Base-by-base conservation (phyloP, 73 alveolate species). In the Paramecium octaurelia region DNA sequence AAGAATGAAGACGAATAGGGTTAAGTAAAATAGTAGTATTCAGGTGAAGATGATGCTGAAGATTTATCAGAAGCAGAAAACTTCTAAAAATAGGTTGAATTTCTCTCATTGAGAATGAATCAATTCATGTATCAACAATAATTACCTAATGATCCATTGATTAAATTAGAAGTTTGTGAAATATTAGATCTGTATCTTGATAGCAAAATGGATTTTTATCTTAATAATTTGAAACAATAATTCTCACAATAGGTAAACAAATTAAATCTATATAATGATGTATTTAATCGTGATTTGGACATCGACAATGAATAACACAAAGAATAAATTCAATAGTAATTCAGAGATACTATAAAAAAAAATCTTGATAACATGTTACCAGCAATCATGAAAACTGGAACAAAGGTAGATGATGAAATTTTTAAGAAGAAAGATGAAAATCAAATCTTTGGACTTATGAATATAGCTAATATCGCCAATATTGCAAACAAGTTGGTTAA, bases 101-200 rank as follows among this genome's bases (percentile, higher is more conserved):
- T 80, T 12, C 76, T 42, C 3, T 42, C 70, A 31, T 27, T 80
- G 24, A 80, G 34, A 80, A 80, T 80, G 91, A 80, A 80, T 46
- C n/a, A 80, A 48, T 80, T 80, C 34, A 80, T 80, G 91, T 80
- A 80, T 35, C 7, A 80, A 80, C 16, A 89, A 31, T 69, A 70
- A 44, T 35, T 58, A 14, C 69, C 46, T 5, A 73, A 31, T 43
- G 94, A 89, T 18, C 50, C 91, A 11, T 24, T 59, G 29, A 89
- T 89, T 10, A 89, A 89, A 89, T 71, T 70, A 46, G 94, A 89
- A 73, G 29, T 89, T 27, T 89, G 94, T 46, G 90, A 89, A 44
- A 71, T 89, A 23, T 68, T 89, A 23, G 84, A 89, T 31, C 12
- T 40, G 4, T 89, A 59, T 64, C 68, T 89, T 11, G 88, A 89